Conservation (phyloP, 345 rosid genomes). For the Odontarrhena argentea region DNA sequence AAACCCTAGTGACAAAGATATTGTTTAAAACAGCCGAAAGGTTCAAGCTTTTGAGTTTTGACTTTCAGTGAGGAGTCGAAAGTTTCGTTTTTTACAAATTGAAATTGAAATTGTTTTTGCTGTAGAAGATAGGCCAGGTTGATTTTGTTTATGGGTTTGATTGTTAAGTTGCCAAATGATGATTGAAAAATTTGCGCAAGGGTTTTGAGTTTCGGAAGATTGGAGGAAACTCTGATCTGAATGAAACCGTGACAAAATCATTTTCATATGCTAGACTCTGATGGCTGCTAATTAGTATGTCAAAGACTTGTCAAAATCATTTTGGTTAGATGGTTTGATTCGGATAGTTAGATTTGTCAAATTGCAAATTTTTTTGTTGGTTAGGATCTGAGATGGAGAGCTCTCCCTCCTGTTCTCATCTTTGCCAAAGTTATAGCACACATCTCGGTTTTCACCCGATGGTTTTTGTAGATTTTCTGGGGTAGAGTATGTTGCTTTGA, state of each 20-base stretch:
- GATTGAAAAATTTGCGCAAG: slow-evolving; percentile 42
- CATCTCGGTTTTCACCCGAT: too few relatives aligned
- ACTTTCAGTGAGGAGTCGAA: background rate
- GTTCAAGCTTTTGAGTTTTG: background rate
- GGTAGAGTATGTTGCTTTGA: too few relatives aligned
- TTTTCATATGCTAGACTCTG: slow-evolving; percentile 29
- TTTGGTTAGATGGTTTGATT: background rate
- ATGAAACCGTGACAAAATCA: slow-evolving; percentile 34
- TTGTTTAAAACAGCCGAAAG: slow-evolving; percentile 3
- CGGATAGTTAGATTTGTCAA: background rate
- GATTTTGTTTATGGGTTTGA: slow-evolving; percentile 4
- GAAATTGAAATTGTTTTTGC: background rate
- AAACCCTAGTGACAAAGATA: slow-evolving; percentile 16
- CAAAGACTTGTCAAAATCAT: background rate
- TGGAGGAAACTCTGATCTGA: slow-evolving; percentile 23
- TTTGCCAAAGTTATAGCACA: too few relatives aligned
- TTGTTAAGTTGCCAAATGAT: slow-evolving; percentile 38
- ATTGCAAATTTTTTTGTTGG: background rate
- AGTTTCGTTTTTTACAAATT: background rate
- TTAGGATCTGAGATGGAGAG: background rate
- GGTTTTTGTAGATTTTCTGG: too few relatives aligned
- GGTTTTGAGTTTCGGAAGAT: slow-evolving; percentile 41
- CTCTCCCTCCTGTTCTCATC: too few relatives aligned
- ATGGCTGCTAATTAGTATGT: slow-evolving; percentile 30
- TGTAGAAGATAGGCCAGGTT: background rate